Percentiles rank a stretch among this genome's conserved stretches.
Conservation (phyloP, 2,329 filamentous ascomycete species). For the Sclerotinia glacialis region DNA sequence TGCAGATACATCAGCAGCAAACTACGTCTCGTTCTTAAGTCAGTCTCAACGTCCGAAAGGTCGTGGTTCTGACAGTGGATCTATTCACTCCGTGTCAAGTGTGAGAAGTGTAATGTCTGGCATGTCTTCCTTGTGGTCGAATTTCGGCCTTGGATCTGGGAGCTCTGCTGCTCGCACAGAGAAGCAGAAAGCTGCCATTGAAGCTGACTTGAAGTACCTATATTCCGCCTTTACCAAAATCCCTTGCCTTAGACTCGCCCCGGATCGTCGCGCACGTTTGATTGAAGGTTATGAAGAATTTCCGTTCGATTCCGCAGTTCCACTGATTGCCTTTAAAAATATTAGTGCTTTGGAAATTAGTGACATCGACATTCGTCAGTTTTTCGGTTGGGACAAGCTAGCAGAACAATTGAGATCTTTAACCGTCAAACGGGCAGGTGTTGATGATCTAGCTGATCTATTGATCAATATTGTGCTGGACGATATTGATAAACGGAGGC, state of each 20-base stretch:
- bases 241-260: constrained; percentile 81
- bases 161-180: constrained; percentile 80
- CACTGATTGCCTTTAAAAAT: constrained; percentile 96
- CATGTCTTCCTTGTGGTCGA: constrained; percentile 91
- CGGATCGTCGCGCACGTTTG: constrained; percentile 87
- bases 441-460: constrained; percentile 88
- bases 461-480: constrained; percentile 92
- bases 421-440: constrained; percentile 78
- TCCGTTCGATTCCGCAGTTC: constrained; percentile 94
- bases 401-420: constrained; percentile 89
- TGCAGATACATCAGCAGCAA: constrained; percentile 78
- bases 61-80: constrained; percentile 78
- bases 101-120: constrained; percentile 96
- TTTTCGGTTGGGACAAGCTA: constrained; percentile 93
- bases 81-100: constrained; percentile 93
- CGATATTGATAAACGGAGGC: constrained; percentile 88
- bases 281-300: constrained; percentile 97
- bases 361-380: constrained; percentile 93
- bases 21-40: constrained; percentile 93
- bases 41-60: constrained; percentile 78
- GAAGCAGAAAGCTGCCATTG: constrained; percentile 80
- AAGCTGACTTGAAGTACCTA: constrained; percentile 88
- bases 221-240: constrained; percentile 99
- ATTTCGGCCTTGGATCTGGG: constrained; percentile 76
- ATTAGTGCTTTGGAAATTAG: constrained; percentile 89